Percentiles rank a stretch among this genome's conserved stretches.
Conservation (phyloP, 1,139 yeast species). For the Yamadazyma friedrichii region DNA sequence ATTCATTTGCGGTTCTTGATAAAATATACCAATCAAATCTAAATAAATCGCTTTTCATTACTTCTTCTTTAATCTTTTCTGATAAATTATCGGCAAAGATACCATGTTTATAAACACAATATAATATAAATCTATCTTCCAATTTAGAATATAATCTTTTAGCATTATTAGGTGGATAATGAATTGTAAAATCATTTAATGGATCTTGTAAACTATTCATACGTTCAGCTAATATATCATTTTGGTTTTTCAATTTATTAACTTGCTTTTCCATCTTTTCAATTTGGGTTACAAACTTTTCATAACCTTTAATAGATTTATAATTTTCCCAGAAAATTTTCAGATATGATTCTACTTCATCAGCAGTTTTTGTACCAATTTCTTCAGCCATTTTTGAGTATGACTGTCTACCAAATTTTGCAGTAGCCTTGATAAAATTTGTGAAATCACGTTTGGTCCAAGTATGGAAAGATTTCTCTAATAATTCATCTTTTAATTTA, state of each 20-base stretch:
- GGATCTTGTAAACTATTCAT: slow-evolving; percentile 67
- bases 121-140: slow-evolving; percentile 81
- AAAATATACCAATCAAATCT: slow-evolving; percentile 86
- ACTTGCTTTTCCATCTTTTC: slow-evolving; percentile 85
- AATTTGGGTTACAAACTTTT: slow-evolving; percentile 79
- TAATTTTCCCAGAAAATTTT: slow-evolving; percentile 74
- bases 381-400: slow-evolving; percentile 60
- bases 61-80: slow-evolving; percentile 77
- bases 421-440: slow-evolving; percentile 77
- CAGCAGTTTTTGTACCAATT: slow-evolving; percentile 64
- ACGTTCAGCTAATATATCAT: slow-evolving; percentile 61
- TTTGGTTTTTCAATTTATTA: slow-evolving; percentile 63
- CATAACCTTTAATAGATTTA: slow-evolving; percentile 77
- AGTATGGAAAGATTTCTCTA: slow-evolving; percentile 65
- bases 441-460: slow-evolving; percentile 93
- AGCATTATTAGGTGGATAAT: slow-evolving; percentile 91
- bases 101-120: slow-evolving; percentile 76
- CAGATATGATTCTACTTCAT: slow-evolving; percentile 69
- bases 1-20: slow-evolving; percentile 81
- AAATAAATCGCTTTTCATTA: slow-evolving; percentile 70
- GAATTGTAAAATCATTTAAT: slow-evolving; percentile 68
- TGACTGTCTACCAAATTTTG: slow-evolving; percentile 72
- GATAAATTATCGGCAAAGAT: slow-evolving; percentile 66
- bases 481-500: slow-evolving; percentile 56
- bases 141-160: slow-evolving; percentile 78